Percentiles rank a stretch among this genome's conserved stretches.
These are phyloP conservation scores for Piper betle DNA, from an alignment of 164 flowering plant species.

Conservation along the genomic window DNA sequence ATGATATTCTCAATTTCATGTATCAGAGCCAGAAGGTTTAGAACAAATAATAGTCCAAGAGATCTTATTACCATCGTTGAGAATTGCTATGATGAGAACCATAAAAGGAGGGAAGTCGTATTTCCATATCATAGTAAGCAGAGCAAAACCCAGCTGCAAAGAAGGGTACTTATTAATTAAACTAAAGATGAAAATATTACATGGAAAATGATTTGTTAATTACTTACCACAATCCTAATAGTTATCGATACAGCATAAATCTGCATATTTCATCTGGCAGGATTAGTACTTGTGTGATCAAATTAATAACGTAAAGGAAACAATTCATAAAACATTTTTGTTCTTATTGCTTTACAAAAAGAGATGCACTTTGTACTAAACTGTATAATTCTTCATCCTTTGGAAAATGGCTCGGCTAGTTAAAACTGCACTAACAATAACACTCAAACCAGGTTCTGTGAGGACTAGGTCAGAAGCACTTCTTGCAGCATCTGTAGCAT, in stretches of 20 bases:
- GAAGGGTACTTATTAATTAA: no score
- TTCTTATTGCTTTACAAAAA: no score
- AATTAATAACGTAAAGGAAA: no score
- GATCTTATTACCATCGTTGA: no score
- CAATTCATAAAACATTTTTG: no score
- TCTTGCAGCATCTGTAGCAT: slow-evolving; percentile 92
- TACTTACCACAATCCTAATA: slow-evolving; percentile 83
- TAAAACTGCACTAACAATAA: slow-evolving; percentile 71
- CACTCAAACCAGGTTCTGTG: slow-evolving; percentile 89
- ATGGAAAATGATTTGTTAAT: neutral
- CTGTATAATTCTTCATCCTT: slow-evolving; percentile 89
- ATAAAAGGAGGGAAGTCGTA: slow-evolving; percentile 93
- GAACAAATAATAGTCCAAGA: no score
- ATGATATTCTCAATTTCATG: no score
- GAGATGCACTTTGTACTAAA: slow-evolving; percentile 8
- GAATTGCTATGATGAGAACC: slow-evolving; percentile 41
- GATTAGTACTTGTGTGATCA: slow-evolving; percentile 4
- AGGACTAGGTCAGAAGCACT: slow-evolving; percentile 80
- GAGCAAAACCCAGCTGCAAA: slow-evolving; percentile 76
- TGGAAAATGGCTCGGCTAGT: slow-evolving; percentile 93
- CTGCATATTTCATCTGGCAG: slow-evolving; percentile 27
- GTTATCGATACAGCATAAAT: slow-evolving; percentile 92
- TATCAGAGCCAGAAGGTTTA: no score
- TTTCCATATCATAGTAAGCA: slow-evolving; percentile 76
- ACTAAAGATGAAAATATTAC: neutral